Percentiles rank a stretch among this genome's conserved stretches.
Conservation (phyloP, 169 alveolate species). For the Eimeria falciformis region DNA sequence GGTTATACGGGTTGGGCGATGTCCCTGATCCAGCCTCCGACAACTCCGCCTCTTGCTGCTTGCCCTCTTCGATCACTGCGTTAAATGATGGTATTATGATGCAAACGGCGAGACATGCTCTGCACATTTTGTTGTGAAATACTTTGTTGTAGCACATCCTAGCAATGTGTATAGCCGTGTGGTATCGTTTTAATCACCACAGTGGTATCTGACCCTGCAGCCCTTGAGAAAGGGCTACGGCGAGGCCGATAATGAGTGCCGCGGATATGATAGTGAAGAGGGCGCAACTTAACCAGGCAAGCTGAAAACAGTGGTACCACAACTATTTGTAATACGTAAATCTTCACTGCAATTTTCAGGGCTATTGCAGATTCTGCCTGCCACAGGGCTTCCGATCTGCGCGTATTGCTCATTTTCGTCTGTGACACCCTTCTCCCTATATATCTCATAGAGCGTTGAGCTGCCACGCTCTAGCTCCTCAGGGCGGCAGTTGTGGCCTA, state of each 20-base stretch:
- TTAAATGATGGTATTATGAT: background rate
- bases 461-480: too few species aligned
- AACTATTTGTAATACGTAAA: too few species aligned
- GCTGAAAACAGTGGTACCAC: conserved; percentile 46
- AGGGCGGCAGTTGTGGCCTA: background rate
- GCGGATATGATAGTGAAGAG: conserved; percentile 25
- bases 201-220: conserved; percentile 4
- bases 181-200: too few species aligned
- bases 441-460: too few species aligned
- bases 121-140: too few species aligned
- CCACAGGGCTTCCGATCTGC: too few species aligned
- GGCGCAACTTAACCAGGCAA: conserved; percentile 66
- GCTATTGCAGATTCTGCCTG: too few species aligned
- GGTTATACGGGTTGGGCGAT: conserved; percentile 67
- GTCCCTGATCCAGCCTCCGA: background rate
- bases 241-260: conserved; percentile 24
- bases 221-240: conserved; percentile 15
- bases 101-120: background rate
- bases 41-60: background rate
- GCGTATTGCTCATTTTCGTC: too few species aligned
- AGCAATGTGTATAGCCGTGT: too few species aligned
- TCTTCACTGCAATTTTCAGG: too few species aligned
- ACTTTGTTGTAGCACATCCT: too few species aligned
- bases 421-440: too few species aligned
- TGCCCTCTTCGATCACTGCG: conserved; percentile 55